Percentiles rank a stretch among this genome's conserved stretches.
Evolutionary conservation across 2,329 filamentous ascomycete genomes (phyloP).

Genomic region (Penicillium brasilianum): DNA sequence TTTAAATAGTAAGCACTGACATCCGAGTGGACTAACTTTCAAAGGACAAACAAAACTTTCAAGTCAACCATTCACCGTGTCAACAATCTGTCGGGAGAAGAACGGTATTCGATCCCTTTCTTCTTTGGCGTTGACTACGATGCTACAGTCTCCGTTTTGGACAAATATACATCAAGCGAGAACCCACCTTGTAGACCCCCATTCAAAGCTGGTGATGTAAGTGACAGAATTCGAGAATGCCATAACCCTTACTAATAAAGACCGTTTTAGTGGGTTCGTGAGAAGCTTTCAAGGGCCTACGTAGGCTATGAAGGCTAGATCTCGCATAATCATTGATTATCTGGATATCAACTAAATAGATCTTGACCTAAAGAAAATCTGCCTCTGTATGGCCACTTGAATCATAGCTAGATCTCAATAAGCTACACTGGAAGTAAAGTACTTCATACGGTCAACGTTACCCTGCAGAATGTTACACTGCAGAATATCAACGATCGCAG

Average conservation of each 20-base stretch:
- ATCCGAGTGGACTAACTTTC: not conserved
- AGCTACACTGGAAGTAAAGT: not conserved
- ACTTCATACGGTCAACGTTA: not conserved
- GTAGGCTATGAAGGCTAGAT: slow-evolving; percentile 20
- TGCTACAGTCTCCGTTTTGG: slow-evolving; percentile 35
- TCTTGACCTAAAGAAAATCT: not conserved
- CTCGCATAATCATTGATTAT: not conserved
- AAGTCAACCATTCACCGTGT: slow-evolving; percentile 49
- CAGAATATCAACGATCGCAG: not conserved
- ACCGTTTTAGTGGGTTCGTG: slow-evolving; percentile 21
- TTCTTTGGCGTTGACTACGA: slow-evolving; percentile 52
- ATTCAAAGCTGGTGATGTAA: slow-evolving; percentile 30
- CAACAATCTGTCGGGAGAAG: slow-evolving; percentile 45
- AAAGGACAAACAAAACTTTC: slow-evolving; percentile 47
- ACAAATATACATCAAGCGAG: slow-evolving; percentile 23
- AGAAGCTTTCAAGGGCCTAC: slow-evolving; percentile 24
- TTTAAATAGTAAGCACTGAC: no score
- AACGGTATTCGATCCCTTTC: slow-evolving; percentile 49
- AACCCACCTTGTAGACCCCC: slow-evolving; percentile 20
- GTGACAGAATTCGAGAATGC: not conserved
- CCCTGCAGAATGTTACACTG: not conserved
- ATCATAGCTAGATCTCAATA: not conserved
- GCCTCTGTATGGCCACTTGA: not conserved
- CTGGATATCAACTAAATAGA: not conserved
- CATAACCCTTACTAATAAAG: not conserved